These are phyloP conservation scores for Backusella luteola DNA, from an alignment of 192 early-diverging fungal species.

Conservation along the genomic window DNA sequence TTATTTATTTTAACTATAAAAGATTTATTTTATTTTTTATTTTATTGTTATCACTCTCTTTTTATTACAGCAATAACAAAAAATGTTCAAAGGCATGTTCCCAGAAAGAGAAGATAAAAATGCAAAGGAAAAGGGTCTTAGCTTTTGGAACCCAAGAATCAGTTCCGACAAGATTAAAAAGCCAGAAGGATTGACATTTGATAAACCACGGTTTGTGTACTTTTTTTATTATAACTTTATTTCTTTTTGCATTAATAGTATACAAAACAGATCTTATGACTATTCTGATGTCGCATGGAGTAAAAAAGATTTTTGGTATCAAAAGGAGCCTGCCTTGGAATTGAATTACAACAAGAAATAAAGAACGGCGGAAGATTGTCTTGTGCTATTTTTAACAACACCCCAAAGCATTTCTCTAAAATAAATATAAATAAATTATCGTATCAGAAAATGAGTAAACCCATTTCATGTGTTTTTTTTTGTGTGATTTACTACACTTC, in stretches of 20 bases:
- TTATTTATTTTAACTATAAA: neutral
- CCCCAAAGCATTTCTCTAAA: neutral
- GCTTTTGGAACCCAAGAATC: neutral
- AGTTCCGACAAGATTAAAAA: neutral
- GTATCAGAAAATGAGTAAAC: neutral
- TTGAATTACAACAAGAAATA: neutral
- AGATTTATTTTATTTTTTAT: neutral
- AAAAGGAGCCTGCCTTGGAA: neutral
- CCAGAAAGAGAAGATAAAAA: neutral
- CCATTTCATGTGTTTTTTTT: neutral
- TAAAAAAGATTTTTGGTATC: neutral
- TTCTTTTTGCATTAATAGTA: neutral
- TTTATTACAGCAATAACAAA: neutral
- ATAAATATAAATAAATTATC: neutral
- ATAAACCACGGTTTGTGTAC: neutral
- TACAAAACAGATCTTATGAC: neutral
- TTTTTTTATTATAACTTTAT: neutral
- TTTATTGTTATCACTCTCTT: neutral
- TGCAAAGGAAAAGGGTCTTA: neutral
- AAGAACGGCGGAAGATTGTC: neutral
- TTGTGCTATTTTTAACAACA: neutral
- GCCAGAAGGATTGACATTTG: neutral
- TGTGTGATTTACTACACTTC: neutral
- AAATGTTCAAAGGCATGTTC: neutral
- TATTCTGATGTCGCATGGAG: neutral